Base-by-base conservation (phyloP, 139 green algal genomes). In the Picochlorum sp. region DNA sequence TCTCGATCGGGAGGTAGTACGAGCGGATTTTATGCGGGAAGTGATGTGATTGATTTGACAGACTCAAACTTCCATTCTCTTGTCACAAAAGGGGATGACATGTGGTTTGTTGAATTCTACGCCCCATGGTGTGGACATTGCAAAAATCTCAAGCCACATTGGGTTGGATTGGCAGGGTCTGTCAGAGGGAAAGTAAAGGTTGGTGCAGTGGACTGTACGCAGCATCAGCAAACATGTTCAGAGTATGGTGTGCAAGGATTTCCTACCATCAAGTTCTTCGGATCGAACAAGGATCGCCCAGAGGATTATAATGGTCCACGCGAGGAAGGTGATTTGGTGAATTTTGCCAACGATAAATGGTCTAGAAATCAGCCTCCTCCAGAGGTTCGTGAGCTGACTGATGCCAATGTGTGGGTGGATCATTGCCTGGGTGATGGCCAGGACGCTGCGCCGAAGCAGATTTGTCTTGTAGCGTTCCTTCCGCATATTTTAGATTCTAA, bases 221-320 rank as follows among this genome's bases (percentile, higher is more conserved):
- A 23, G 2, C 71, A 85, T 63, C 61, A 89, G 72, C 61, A 74
- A 14, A 81, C 75, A 2, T 91, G 85, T 68, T 30, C 28, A 21
- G 65, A 86, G 65, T 89, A 73, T 51, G 61, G 68, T 7, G 73
- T 91, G 26, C 73, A 81, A 67, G 90, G 90, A 24, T 97, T 91
- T 77, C 90, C 90, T 47, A 97, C 89, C 46, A 80, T 97, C 68
- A 92, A 94, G 77, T 84, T 85, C 30, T 97, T 96, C 67, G 87
- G 81, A 6, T 44, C 60, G 3, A 73, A 84, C 77, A 94, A 95
- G 78, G 61, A 78, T 54, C n/a, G n/a, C 10, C 84, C 88, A 1
- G 49, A 80, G 66, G 85, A 91, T 14, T 97, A 97, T 76, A n/a
- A 90, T 1, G 83, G 80, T 20, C 77, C 74, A 28, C 69, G 90